Base-by-base conservation (phyloP, 2,329 filamentous ascomycete genomes). In the Alternaria arbusti region DNA sequence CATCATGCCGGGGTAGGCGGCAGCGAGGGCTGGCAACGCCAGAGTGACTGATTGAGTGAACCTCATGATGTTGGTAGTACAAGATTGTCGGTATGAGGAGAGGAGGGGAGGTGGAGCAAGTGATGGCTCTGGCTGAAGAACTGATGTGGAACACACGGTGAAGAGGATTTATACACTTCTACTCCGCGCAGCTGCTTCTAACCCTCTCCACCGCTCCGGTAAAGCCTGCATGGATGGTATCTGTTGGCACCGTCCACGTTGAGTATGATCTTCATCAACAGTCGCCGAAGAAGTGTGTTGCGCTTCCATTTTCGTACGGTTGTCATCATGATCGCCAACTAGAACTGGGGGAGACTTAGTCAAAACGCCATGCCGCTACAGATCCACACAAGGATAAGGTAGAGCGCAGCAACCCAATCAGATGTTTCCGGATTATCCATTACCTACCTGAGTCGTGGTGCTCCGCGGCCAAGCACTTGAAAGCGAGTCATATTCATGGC, bases 1-100 rank as follows among this genome's bases (percentile, higher is more conserved):
- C 57, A 63, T 63, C 65, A 70, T 71, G n/a, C 63, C 63, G 12
- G 69, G 69, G 59, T 60, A 70, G 54, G 65, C 69, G 11, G 52
- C 49, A 15, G 59, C 61, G 40, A 70, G 22, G 32, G 67, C 65
- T 57, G 65, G 67, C 36, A 71, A 51, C 36, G 63, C 67, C 47
- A 70, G 58, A 8, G 60, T 30, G 9, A 57, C 23, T 22, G 51
- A 52, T 59, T 60, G 52, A 17, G 54, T 61, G n/a, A 68, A 59
- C 50, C 63, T 70, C 69, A 71, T 71, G 17, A 40, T 61, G 45
- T 11, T 26, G 17, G 40, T n/a, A 40, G 5, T 26, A 45, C 47
- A 25, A 36, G 9, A 9, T 11, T 30, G 47, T 22, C 13, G 32
- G 25, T 47, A 11, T 8, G 43, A n/a, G 25, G 44, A 44, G 13